phyloP scores from a whole-genome alignment of 306 rosid species.

The Acacia confusa region DNA sequence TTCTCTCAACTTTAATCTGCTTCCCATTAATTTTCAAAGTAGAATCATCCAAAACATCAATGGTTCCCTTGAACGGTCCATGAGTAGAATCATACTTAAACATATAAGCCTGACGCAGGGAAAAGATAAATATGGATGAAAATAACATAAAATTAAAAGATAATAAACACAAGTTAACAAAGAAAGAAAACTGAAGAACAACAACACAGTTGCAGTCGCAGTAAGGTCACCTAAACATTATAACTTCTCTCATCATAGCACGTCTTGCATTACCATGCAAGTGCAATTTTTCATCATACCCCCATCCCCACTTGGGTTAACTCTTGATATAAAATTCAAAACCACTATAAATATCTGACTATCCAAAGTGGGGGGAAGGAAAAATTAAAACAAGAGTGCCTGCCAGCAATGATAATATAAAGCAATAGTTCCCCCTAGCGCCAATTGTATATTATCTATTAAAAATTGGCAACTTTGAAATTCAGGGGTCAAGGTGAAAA shows the following conservation, averaged over 20 bases:
- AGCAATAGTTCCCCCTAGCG: neutral
- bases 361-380: neutral
- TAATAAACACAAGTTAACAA: conserved; percentile 3
- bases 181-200: conserved; percentile 18
- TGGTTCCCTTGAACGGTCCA: conserved; percentile 75
- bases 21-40: conserved; percentile 90
- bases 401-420: neutral
- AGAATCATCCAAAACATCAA: conserved; percentile 63
- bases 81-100: conserved; percentile 94
- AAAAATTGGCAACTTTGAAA: neutral
- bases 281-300: neutral
- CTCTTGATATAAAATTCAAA: neutral
- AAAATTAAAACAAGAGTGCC: neutral
- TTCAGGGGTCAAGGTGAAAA: neutral
- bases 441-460: neutral
- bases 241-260: conserved; percentile 1
- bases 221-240: neutral
- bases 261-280: neutral
- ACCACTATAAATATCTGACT: neutral
- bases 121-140: neutral
- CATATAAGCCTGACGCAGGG: conserved; percentile 84
- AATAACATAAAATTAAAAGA: neutral
- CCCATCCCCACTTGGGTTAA: neutral
- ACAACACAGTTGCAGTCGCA: neutral
- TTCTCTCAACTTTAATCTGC: conserved; percentile 67